Evolutionary conservation across 805 yeast species (phyloP), one percentile per base, ranked within the genome.

Genomic region (Sugiyamaella qingdaonensis): DNA sequence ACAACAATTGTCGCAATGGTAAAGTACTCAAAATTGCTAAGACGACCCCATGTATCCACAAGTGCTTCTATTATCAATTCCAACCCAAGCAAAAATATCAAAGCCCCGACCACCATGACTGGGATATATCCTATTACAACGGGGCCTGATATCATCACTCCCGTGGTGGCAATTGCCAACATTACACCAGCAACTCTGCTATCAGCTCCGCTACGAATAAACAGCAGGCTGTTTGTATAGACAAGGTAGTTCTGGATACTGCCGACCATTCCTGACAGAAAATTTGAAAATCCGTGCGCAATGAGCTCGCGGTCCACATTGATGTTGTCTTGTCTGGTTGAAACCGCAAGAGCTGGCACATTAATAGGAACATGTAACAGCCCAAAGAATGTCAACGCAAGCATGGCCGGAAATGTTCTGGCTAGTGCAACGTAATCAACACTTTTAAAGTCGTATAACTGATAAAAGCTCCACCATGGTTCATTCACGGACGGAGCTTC

Each of bases 291-390:
- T 2, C 99, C 99, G 70, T 94, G 99, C 0, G 97, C 97, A 32
- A 92, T 85, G 54, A 94, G 77, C 70, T 94, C 99, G 54, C 91
- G 78, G 68, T 94, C 96, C 39, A 94, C 96, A 66, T 91, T 95
- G 59, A 87, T 81, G 45, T 76, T 71, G 53, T 84, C 84, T 78
- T 87, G 85, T 2, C 88, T 88, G 0, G 88, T 79, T 4, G 96
- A 86, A 14, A 91, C 94, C 0, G 98, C 97, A 46, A 94, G 75
- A 0, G 99, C 98, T 1, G 99, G 99, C 11, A 94, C 97, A 66
- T 94, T 94, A 55, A 94, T 94, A 2, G 99, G 99, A 10, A 94
- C 99, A 63, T 94, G 99, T 52, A 94, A 72, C 37, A 94, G 86
- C 10, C 99, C 99, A 64, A 94, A 94, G 66, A 94, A 94, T 0